These are phyloP conservation scores for Eremomyces bilateralis DNA, from an alignment of 495 filamentous ascomycete species.

Conservation along the genomic window DNA sequence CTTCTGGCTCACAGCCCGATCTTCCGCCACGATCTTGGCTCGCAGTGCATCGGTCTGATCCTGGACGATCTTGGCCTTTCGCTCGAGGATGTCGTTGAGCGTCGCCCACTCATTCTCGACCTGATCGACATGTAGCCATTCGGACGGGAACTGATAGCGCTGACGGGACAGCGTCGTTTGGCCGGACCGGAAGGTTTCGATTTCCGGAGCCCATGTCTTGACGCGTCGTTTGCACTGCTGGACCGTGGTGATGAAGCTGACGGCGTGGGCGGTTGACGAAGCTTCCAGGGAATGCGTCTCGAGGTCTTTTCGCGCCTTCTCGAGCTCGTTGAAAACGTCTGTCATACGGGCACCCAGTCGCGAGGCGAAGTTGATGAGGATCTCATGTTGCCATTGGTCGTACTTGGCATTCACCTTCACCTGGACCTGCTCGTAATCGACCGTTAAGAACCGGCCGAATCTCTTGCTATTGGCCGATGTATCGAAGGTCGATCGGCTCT, in stretches of 20 bases:
- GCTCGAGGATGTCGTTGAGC: conserved; percentile 65
- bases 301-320: conserved; percentile 66
- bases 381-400: conserved; percentile 98
- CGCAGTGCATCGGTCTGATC: conserved; percentile 88
- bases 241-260: conserved; percentile 94
- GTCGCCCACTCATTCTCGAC: conserved; percentile 85
- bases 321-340: conserved; percentile 72
- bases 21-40: conserved; percentile 90
- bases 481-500: conserved; percentile 82
- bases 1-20: conserved; percentile 71
- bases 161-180: conserved; percentile 76
- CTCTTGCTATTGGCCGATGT: conserved; percentile 76
- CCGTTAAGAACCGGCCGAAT: conserved; percentile 67
- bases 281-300: conserved; percentile 81
- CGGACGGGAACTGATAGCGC: conserved; percentile 73
- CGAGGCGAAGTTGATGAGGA: conserved; percentile 72
- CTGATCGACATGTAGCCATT: conserved; percentile 89
- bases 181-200: conserved; percentile 85
- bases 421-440: conserved; percentile 96
- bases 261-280: conserved; percentile 83
- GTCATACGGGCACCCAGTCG: conserved; percentile 78
- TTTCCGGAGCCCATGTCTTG: conserved; percentile 80
- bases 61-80: conserved; percentile 81
- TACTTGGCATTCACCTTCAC: conserved; percentile 96
- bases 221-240: conserved; percentile 88